Percentiles rank a stretch among this genome's conserved stretches.
These are phyloP conservation scores for Paramecium sexaurelia DNA, from an alignment of 73 alveolate species.

Conservation along the genomic window DNA sequence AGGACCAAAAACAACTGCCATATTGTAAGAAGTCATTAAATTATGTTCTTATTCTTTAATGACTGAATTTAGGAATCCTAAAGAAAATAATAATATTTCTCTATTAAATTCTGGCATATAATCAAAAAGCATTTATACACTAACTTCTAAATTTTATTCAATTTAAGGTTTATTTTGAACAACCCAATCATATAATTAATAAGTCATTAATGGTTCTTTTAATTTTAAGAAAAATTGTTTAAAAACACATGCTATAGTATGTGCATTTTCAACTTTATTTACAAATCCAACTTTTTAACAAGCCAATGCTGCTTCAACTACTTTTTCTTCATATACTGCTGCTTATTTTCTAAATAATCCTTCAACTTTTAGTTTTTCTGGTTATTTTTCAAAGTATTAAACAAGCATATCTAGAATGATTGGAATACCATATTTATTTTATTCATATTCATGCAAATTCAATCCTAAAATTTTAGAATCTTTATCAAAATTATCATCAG, in stretches of 20 bases:
- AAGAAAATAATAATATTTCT: neutral
- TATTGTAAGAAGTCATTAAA: constrained; percentile 43
- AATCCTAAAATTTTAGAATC: constrained; percentile 2
- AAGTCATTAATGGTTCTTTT: constrained; percentile 1
- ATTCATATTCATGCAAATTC: neutral
- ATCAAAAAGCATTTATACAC: neutral
- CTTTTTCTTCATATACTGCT: constrained; percentile 35
- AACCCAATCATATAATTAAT: constrained; percentile 15
- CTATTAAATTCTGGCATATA: neutral
- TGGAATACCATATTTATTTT: neutral
- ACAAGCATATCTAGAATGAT: constrained; percentile 10
- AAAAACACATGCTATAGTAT: constrained; percentile 30
- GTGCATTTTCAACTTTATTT: constrained; percentile 19
- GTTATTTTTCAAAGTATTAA: constrained; percentile 1
- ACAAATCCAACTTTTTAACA: constrained; percentile 10
- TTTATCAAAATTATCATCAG: constrained; percentile 19
- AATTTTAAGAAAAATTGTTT: constrained; percentile 22
- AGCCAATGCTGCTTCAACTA: constrained; percentile 53
- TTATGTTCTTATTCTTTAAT: neutral
- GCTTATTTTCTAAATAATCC: constrained; percentile 56
- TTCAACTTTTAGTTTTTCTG: neutral
- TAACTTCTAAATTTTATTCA: neutral
- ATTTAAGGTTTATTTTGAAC: neutral
- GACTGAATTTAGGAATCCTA: constrained; percentile 2
- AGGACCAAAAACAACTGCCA: constrained; percentile 59